A percentile compares a stretch with the other conserved stretches of the same genome.
phyloP scores from a whole-genome alignment of 495 filamentous ascomycete genomes.

The Hapsidospora chrysogenum region DNA sequence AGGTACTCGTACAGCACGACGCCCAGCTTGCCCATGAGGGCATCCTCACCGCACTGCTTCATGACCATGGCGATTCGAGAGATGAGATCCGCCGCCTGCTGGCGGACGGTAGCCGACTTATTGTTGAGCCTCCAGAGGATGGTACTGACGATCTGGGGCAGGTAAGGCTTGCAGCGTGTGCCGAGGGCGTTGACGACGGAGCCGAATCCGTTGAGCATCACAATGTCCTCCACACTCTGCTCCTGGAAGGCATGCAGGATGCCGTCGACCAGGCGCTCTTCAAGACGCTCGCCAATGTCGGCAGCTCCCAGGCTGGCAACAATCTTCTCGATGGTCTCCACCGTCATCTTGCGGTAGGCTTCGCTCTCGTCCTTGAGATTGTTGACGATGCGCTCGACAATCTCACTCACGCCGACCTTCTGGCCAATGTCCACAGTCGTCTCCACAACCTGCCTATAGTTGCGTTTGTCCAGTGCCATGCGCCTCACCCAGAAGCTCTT shows the following conservation, averaged over 20 bases:
- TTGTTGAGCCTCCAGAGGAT: conserved; percentile 98
- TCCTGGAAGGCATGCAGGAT: conserved; percentile 97
- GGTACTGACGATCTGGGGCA: conserved; percentile 89
- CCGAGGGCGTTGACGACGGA: conserved; percentile 94
- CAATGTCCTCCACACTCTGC: conserved; percentile 88
- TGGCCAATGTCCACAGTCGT: conserved; percentile 96
- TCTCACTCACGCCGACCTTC: conserved; percentile 91
- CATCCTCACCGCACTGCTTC: conserved; percentile 96
- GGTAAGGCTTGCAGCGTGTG: conserved; percentile 85
- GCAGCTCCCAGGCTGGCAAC: conserved; percentile 84
- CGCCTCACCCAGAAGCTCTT: conserved; percentile 97
- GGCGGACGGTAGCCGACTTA: conserved; percentile 86
- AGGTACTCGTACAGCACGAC: conserved; percentile 97
- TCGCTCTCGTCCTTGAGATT: conserved; percentile 98
- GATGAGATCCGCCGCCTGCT: conserved; percentile 93
- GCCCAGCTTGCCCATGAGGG: conserved; percentile 87
- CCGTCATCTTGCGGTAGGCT: conserved; percentile 96
- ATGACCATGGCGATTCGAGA: conserved; percentile 95
- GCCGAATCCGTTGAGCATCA: conserved; percentile 97
- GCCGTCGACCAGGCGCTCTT: conserved; percentile 88
- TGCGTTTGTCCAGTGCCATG: conserved; percentile 93
- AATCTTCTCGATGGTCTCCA: conserved; percentile 93
- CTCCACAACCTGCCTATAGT: conserved; percentile 93
- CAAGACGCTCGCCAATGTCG: conserved; percentile 80
- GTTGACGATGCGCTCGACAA: conserved; percentile 78